A percentile compares a stretch with the other conserved stretches of the same genome.
Evolutionary conservation across 139 green algal genomes (phyloP).

Genomic region (Chlorella sorokiniana): DNA sequence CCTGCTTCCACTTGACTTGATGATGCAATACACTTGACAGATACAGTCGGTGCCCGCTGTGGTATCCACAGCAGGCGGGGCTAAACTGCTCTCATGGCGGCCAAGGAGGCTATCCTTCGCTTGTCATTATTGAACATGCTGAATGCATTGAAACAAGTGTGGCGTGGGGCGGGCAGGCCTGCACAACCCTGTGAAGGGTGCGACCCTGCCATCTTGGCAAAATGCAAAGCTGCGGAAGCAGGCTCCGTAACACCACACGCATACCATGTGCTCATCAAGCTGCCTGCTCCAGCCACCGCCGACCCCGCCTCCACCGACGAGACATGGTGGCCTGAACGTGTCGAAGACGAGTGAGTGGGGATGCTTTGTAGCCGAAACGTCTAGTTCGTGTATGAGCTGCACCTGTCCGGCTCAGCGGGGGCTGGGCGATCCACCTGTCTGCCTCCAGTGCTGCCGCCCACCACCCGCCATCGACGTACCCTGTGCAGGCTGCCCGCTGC

Average conservation of each 20-base stretch:
- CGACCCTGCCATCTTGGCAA: slow-evolving; percentile 11
- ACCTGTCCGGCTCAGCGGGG: too few species aligned
- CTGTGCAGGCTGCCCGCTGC: background rate
- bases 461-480: slow-evolving; percentile 15
- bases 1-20: background rate
- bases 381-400: too few species aligned
- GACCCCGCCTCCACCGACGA: background rate
- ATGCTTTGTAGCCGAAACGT: background rate
- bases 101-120: background rate
- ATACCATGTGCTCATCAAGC: slow-evolving; percentile 39
- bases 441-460: background rate
- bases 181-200: background rate
- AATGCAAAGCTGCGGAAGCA: slow-evolving; percentile 1
- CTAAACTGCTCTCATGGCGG: too few species aligned
- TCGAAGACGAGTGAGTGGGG: slow-evolving; percentile 1
- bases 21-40: background rate
- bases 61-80: too few species aligned
- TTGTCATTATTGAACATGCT: background rate
- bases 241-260: slow-evolving; percentile 33
- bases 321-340: slow-evolving; percentile 6
- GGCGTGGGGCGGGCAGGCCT: background rate
- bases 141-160: background rate
- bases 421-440: too few species aligned
- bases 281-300: background rate
- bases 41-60: too few species aligned